Conservation (phyloP, 345 rosid species). For the Firmiana major region DNA sequence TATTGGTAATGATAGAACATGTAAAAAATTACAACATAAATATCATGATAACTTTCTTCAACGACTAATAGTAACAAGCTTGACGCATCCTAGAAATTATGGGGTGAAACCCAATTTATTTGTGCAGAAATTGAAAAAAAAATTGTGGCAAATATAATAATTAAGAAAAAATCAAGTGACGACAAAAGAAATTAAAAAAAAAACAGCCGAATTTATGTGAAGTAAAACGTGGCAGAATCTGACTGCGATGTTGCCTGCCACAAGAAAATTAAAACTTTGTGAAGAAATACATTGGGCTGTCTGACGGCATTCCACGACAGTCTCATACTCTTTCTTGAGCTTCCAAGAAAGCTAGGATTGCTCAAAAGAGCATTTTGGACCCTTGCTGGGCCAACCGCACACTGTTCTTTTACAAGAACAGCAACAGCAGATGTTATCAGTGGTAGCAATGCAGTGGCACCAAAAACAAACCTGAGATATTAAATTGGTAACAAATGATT, state of each 20-base stretch:
- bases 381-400: conserved; percentile 38
- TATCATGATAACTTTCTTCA: no score
- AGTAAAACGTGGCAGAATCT: conserved; percentile 95
- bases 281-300: conserved; percentile 79
- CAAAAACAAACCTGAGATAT: conserved; percentile 85
- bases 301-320: conserved; percentile 71
- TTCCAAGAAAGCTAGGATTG: conserved; percentile 53
- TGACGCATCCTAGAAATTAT: conserved; percentile 91
- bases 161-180: not conserved
- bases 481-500: conserved; percentile 23
- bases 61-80: no score
- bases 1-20: no score
- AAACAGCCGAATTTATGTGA: conserved; percentile 57
- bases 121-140: conserved; percentile 50
- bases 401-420: conserved; percentile 84
- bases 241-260: conserved; percentile 99
- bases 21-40: no score
- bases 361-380: conserved; percentile 37
- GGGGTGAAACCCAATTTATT: conserved; percentile 94
- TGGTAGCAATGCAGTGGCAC: conserved; percentile 81
- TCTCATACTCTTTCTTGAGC: conserved; percentile 58
- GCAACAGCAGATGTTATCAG: conserved; percentile 89
- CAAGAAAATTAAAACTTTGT: conserved; percentile 79
- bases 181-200: conserved; percentile 1
- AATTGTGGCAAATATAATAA: not conserved